A percentile compares a stretch with the other conserved stretches of the same genome.
Evolutionary conservation across 2,329 filamentous ascomycete genomes (phyloP).

Genomic region (Phaeomoniella chlamydospora): DNA sequence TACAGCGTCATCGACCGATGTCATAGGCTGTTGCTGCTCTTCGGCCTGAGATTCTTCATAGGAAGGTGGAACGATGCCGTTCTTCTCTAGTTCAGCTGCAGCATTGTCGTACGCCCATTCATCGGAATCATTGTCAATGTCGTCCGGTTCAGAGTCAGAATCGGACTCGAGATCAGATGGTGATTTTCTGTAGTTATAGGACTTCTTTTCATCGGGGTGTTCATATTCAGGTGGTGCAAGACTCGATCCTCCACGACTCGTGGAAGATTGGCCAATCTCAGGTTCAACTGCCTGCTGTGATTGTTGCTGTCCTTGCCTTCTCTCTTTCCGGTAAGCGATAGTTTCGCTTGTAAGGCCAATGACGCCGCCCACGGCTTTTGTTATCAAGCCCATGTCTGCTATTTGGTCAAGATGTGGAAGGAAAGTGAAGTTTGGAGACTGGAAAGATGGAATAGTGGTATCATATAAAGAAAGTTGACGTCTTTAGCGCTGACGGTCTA

Average conservation of each 20-base stretch:
- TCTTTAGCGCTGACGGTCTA: too few species aligned
- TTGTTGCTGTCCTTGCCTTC: slow-evolving; percentile 4
- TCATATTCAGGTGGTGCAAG: not conserved
- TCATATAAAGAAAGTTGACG: too few species aligned
- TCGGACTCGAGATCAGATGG: not conserved
- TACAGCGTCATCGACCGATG: not conserved
- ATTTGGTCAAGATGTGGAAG: slow-evolving; percentile 4
- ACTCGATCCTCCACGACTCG: too few species aligned
- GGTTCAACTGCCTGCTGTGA: not conserved
- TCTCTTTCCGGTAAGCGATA: slow-evolving; percentile 8
- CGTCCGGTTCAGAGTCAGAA: not conserved
- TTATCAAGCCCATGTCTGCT: slow-evolving; percentile 4
- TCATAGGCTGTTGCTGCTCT: too few species aligned
- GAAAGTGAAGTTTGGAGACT: too few species aligned
- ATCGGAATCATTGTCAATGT: not conserved
- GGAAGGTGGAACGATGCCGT: not conserved
- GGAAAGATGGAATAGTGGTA: too few species aligned
- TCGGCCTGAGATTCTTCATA: not conserved
- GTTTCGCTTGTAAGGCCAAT: slow-evolving; percentile 8
- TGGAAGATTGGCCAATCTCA: too few species aligned
- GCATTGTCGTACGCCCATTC: not conserved
- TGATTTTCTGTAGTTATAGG: too few species aligned
- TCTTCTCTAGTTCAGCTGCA: not conserved
- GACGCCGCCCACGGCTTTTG: slow-evolving; percentile 6
- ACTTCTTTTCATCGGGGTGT: not conserved